Evolutionary conservation across 352 stramenopile genomes (phyloP).

Genomic region (Phytophthora ohioensis): DNA sequence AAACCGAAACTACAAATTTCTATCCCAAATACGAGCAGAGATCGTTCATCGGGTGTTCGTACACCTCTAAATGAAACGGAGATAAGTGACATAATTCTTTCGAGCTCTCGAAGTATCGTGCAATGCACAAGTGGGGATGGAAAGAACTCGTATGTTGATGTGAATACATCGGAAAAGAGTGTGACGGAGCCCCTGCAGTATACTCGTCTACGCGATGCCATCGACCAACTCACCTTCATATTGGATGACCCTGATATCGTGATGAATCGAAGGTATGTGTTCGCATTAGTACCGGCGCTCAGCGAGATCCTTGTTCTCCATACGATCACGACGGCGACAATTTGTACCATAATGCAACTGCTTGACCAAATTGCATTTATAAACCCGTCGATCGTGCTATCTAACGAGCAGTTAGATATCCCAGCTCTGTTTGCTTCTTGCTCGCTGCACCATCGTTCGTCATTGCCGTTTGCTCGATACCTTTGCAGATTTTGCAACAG

Average conservation of each 20-base stretch:
- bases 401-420: conserved; percentile 19
- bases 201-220: conserved; percentile 20
- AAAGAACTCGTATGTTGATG: conserved; percentile 15
- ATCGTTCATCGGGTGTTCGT: neutral
- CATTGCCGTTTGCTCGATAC: conserved; percentile 26
- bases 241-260: conserved; percentile 31
- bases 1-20: neutral
- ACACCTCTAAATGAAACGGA: conserved; percentile 15
- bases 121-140: conserved; percentile 18
- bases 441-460: conserved; percentile 32
- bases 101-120: conserved; percentile 23
- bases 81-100: conserved; percentile 27
- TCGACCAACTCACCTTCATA: conserved; percentile 32
- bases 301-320: conserved; percentile 37
- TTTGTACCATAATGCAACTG: conserved; percentile 36
- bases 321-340: conserved; percentile 27
- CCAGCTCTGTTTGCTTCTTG: conserved; percentile 33
- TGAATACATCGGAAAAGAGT: conserved; percentile 33
- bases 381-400: conserved; percentile 25
- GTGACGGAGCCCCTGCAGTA: conserved; percentile 24
- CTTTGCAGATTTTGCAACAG: conserved; percentile 33
- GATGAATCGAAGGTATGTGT: conserved; percentile 25
- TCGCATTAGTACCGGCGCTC: conserved; percentile 23
- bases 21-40: neutral
- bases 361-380: conserved; percentile 40